Base-by-base conservation (phyloP, 768 basidiomycete genomes). In the Gymnopilus dilepis region DNA sequence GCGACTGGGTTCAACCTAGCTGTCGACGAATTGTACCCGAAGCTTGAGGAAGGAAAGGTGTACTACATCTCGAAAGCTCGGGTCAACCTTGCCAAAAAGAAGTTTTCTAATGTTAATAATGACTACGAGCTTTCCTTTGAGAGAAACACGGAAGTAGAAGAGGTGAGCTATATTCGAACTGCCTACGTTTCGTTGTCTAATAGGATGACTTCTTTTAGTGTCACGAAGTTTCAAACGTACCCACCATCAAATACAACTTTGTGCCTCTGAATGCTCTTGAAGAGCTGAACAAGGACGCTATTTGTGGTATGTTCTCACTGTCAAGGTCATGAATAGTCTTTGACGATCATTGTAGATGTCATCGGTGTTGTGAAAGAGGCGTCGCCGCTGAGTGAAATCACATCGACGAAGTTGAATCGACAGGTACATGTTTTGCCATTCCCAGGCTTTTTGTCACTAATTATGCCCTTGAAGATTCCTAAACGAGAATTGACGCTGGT, bases 41-140 rank as follows among this genome's bases (percentile, higher is more conserved):
- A 85, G 69, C 70, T 99, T 19, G 85, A 96, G 66, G 95, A 97
- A 74, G 91, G 92, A 51, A 95, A 95, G 70, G 95, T 96, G 7
- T 99, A 95, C 73, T 94, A 83, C 70, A 82, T 99, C 57, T 94
- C 94, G 0, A 92, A 90, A 71, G 97, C 92, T 5, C 86, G 94
- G 51, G 90, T 99, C 70, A 94, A 94, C 69, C 87, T 98, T 13
- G 97, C 96, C 31, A 99, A 97, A 80, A 98, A 95, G 78, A 96
- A 97, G 76, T 99, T 97, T 75, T 91, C 86, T 33, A 94, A 92
- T 70, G 75, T 97, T 52, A 78, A 82, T 64, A 97, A 96, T 71
- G 96, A 99, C 70, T 99, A 98, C 69, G 96, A 99, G 73, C 85
- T 99, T 64, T 82, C 79, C 52, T 80, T 99, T n/a, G 94, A 95